Evolutionary conservation across 352 stramenopile species (phyloP).

Genomic region (Phytophthora colocasiae): DNA sequence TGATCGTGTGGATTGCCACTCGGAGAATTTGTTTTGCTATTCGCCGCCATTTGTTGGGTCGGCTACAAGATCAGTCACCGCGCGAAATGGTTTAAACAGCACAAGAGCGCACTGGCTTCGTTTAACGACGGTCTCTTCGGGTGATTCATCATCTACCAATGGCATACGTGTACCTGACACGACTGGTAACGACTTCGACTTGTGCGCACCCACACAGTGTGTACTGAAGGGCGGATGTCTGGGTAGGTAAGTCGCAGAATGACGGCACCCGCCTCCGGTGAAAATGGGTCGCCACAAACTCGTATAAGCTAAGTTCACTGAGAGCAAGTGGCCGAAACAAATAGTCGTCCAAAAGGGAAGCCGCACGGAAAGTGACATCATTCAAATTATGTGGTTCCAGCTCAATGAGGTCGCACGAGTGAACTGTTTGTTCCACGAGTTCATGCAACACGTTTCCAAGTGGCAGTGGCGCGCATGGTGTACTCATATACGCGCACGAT

Average conservation of each 20-base stretch:
- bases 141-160: no score
- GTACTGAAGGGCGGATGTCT: not conserved
- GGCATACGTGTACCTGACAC: not conserved
- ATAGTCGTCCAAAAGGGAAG: conserved; percentile 10
- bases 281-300: not conserved
- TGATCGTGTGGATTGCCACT: not conserved
- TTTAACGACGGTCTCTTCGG: no score
- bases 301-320: not conserved
- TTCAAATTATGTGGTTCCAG: not conserved
- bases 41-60: not conserved
- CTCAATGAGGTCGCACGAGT: not conserved
- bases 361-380: not conserved
- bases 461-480: not conserved
- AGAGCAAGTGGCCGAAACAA: not conserved
- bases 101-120: no score
- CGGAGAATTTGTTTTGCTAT: not conserved
- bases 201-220: not conserved
- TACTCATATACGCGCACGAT: conserved; percentile 1
- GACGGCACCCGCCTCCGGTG: no score
- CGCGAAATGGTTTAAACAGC: no score
- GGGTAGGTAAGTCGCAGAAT: not conserved
- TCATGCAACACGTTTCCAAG: not conserved
- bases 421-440: not conserved
- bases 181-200: conserved; percentile 5
- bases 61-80: no score